Base-by-base conservation (phyloP, 352 stramenopile genomes). In the Hyaloperonospora arabidopsidis region DNA sequence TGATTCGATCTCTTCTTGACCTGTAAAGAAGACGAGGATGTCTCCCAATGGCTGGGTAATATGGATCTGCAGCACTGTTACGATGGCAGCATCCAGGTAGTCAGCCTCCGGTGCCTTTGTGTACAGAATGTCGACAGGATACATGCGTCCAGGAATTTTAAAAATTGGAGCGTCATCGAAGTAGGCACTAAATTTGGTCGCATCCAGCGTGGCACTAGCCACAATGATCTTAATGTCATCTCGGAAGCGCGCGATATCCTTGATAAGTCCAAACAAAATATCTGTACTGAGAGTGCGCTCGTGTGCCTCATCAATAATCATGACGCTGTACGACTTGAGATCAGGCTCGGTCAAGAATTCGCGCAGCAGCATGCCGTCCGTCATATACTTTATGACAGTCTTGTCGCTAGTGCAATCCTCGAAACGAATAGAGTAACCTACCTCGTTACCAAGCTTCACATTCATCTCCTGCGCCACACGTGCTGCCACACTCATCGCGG, bases 221-320 rank as follows among this genome's bases (percentile, higher is more conserved):
- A 99, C 97, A 70, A 98, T 97, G 22, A 99, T 84, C 69, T 98
- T 98, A 49, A 99, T 84, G 66, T 99, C 97, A 44, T 95, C 84
- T 8, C 96, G 83, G 59, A 97, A 98, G 4, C 93, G 74, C 21
- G 93, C 80, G 55, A 99, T 97, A 76, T 99, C 97, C 67, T 99
- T 99, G 52, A 99, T 95, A 13, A 99, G 68, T 0, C 96, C 97
- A 65, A 99, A 98, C 23, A 99, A 75, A 60, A 99, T 98, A 63
- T 99, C 97, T 0, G 95, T 99, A 57, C 95, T 96, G 17, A 99
- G 76, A 8, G 96, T 99, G 25, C 97, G 84, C 66, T 99, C 97
- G 67, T 99, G 97, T 14, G 97, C 96, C 73, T 99, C 96, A 67
- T 99, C 97, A 61, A 99, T 97, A 52, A 99, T 97, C 73, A 99